Evolutionary conservation across 2,329 filamentous ascomycete species (phyloP).

Genomic region (Colletotrichum sp.): DNA sequence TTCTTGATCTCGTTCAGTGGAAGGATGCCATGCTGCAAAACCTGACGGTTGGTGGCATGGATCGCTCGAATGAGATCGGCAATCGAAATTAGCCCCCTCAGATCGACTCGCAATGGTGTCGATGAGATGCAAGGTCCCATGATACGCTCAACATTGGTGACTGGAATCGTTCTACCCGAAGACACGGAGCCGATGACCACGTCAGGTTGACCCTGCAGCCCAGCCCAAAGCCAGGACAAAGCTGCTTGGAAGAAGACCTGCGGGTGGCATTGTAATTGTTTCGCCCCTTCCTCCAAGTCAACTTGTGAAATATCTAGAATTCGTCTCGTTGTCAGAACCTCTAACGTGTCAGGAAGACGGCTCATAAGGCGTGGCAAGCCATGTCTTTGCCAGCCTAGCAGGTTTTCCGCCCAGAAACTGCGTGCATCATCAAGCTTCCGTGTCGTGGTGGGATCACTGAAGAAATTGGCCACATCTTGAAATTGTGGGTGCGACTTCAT

Average conservation of each 20-base stretch:
- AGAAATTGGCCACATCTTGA: constrained; percentile 57
- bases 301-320: constrained; percentile 36
- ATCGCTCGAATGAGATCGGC: constrained; percentile 66
- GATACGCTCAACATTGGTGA: constrained; percentile 72
- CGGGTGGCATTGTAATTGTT: constrained; percentile 54
- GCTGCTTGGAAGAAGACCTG: constrained; percentile 81
- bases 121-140: constrained; percentile 82
- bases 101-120: constrained; percentile 71
- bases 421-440: constrained; percentile 44
- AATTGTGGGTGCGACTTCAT: constrained; percentile 60
- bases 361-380: constrained; percentile 50
- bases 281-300: constrained; percentile 38
- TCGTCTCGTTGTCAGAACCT: constrained; percentile 29
- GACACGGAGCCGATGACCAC: constrained; percentile 79
- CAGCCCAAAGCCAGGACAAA: constrained; percentile 67
- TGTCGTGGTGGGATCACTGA: constrained; percentile 32
- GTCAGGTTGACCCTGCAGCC: constrained; percentile 68
- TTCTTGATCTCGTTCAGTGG: constrained; percentile 74
- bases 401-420: constrained; percentile 72
- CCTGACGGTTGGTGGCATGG: constrained; percentile 68
- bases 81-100: constrained; percentile 54
- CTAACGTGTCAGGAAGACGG: constrained; percentile 25
- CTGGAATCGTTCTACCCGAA: constrained; percentile 77
- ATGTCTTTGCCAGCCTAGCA: constrained; percentile 62
- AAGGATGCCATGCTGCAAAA: constrained; percentile 66